Conservation (phyloP, 2,329 filamentous ascomycete genomes). For the Cladosporium sphaerospermum region DNA sequence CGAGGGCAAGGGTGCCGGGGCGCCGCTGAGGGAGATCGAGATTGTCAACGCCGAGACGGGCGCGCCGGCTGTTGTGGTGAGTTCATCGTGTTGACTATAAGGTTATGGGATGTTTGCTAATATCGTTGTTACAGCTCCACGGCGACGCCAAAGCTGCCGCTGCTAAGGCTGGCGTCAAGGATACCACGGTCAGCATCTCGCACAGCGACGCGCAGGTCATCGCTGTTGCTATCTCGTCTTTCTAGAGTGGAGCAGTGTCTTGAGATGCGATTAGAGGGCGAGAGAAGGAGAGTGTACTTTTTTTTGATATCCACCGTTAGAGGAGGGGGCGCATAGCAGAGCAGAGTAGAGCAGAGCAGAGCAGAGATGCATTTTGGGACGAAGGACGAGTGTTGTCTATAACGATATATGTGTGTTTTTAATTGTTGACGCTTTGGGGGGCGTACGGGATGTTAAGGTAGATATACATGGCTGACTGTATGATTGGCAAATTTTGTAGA, state of each 20-base stretch:
- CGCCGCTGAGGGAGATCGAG: conserved; percentile 90
- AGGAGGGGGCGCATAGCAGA: too few relatives aligned
- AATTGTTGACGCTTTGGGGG: not conserved
- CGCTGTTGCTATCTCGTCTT: conserved; percentile 61
- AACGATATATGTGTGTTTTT: not conserved
- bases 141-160: conserved; percentile 78
- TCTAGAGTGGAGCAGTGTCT: not conserved
- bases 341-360: not conserved
- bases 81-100: conserved; percentile 30
- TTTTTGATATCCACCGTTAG: too few relatives aligned
- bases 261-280: not conserved
- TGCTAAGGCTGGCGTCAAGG: conserved; percentile 79
- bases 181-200: conserved; percentile 87
- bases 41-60: conserved; percentile 75
- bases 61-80: conserved; percentile 77
- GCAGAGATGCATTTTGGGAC: not conserved
- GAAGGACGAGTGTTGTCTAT: not conserved
- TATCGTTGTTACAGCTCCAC: conserved; percentile 58
- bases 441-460: too few relatives aligned
- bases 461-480: too few relatives aligned
- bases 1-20: conserved; percentile 77
- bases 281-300: too few relatives aligned
- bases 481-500: too few relatives aligned
- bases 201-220: conserved; percentile 93
- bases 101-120: not conserved